Percentiles rank a stretch among this genome's conserved stretches.
These are phyloP conservation scores for Klebsormidium nitens DNA, from an alignment of 139 green algal genomes.

Conservation along the genomic window DNA sequence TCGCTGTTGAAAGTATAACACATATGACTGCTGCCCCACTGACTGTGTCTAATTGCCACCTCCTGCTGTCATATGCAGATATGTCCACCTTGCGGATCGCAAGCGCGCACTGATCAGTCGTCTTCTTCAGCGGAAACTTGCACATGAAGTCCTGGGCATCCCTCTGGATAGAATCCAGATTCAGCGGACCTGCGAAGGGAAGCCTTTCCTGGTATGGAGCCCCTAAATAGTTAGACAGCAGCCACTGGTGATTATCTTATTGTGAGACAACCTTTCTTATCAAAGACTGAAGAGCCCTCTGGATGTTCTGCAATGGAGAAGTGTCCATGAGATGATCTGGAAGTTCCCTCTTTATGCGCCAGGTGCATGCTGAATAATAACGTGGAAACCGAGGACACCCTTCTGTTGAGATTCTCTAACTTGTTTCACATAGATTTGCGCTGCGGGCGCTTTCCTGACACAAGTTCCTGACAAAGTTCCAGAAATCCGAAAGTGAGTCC, in stretches of 20 bases:
- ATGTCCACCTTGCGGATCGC: constrained; percentile 2
- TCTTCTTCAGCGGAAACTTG: constrained; percentile 4
- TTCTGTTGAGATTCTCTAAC: no score
- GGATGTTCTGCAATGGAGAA: background rate
- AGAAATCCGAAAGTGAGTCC: no score
- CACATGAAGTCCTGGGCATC: constrained; percentile 38
- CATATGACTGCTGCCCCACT: no score
- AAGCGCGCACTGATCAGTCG: constrained; percentile 28
- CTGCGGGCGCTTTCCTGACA: no score
- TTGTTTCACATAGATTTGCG: no score
- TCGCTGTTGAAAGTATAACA: no score
- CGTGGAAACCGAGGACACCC: background rate
- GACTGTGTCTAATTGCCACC: no score
- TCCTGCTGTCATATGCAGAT: no score
- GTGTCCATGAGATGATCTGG: no score
- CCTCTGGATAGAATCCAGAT: constrained; percentile 39
- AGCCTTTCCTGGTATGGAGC: constrained; percentile 50
- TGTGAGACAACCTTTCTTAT: background rate
- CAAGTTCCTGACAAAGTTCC: no score
- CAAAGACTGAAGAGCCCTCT: background rate
- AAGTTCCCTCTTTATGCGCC: background rate
- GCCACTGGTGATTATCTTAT: constrained; percentile 1
- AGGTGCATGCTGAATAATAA: background rate
- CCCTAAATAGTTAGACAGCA: background rate
- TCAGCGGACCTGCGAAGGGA: constrained; percentile 54